Percentiles rank a stretch among this genome's conserved stretches.
Conservation (phyloP, 2,329 filamentous ascomycete genomes). For the Aspergillus sp. region DNA sequence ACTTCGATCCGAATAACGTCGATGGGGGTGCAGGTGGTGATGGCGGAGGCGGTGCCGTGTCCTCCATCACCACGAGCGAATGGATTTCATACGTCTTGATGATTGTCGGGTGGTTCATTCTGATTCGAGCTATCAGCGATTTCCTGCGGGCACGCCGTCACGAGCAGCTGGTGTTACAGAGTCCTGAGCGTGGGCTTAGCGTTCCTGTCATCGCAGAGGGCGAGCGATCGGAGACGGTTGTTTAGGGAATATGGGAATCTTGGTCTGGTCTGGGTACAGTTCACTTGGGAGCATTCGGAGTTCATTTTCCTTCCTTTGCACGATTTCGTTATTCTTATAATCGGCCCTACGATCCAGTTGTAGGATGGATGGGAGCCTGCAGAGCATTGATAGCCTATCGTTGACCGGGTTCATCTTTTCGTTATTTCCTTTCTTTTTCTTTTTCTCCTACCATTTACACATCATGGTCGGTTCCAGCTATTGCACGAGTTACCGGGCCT, state of each 20-base stretch:
- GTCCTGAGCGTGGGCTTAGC: constrained; percentile 81
- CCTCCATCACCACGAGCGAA: constrained; percentile 71
- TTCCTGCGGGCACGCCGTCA: constrained; percentile 85
- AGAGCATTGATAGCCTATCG: neutral
- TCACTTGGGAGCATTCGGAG: neutral
- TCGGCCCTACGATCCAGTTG: neutral
- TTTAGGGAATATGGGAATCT: constrained; percentile 46
- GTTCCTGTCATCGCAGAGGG: constrained; percentile 85
- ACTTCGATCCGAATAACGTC: constrained; percentile 76
- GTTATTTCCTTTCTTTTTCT: neutral
- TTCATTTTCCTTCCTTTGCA: neutral
- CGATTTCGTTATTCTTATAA: neutral
- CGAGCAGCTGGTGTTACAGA: constrained; percentile 89
- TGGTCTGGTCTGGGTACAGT: neutral
- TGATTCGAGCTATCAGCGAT: constrained; percentile 91
- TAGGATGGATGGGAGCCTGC: constrained; percentile 5
- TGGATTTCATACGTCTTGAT: constrained; percentile 92
- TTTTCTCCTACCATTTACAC: neutral
- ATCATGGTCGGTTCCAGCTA: constrained; percentile 1
- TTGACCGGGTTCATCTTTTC: neutral
- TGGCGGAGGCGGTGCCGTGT: constrained; percentile 46
- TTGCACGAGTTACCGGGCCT: neutral
- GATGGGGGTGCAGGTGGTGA: constrained; percentile 39
- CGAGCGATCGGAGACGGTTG: constrained; percentile 75
- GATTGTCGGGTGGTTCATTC: constrained; percentile 97